Evolutionary conservation across 2,329 filamentous ascomycete species (phyloP).

Genomic region (Paecilomyces sp.): DNA sequence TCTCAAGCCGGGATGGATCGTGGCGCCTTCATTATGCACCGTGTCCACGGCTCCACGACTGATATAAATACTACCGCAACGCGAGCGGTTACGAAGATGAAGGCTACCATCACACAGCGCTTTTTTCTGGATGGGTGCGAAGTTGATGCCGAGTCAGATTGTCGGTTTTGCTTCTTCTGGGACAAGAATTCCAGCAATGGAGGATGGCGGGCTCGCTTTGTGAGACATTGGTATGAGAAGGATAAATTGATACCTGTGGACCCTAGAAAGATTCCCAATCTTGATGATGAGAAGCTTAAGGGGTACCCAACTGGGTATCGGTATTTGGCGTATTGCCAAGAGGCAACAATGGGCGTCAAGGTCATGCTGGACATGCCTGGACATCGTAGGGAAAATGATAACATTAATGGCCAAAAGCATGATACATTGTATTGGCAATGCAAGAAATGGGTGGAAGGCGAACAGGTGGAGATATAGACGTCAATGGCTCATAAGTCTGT

Average conservation of each 20-base stretch:
- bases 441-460: constrained; percentile 40
- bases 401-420: constrained; percentile 35
- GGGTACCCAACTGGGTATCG: constrained; percentile 39
- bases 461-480: constrained; percentile 17
- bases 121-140: constrained; percentile 36
- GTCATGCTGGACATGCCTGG: constrained; percentile 41
- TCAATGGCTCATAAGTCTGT: background rate
- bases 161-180: constrained; percentile 42
- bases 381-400: constrained; percentile 30
- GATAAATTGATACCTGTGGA: constrained; percentile 44
- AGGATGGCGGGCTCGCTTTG: constrained; percentile 39
- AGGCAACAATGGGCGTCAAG: constrained; percentile 39
- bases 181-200: constrained; percentile 25
- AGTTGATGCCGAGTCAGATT: constrained; percentile 42
- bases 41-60: constrained; percentile 37
- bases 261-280: constrained; percentile 32
- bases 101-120: constrained; percentile 45
- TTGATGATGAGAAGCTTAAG: constrained; percentile 35
- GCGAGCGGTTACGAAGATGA: constrained; percentile 44
- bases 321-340: constrained; percentile 38
- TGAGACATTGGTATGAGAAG: constrained; percentile 48
- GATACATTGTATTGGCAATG: constrained; percentile 38
- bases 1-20: constrained; percentile 45
- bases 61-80: constrained; percentile 34
- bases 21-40: constrained; percentile 53